phyloP scores from a whole-genome alignment of 768 basidiomycete species.

The Suillus brevipes region DNA sequence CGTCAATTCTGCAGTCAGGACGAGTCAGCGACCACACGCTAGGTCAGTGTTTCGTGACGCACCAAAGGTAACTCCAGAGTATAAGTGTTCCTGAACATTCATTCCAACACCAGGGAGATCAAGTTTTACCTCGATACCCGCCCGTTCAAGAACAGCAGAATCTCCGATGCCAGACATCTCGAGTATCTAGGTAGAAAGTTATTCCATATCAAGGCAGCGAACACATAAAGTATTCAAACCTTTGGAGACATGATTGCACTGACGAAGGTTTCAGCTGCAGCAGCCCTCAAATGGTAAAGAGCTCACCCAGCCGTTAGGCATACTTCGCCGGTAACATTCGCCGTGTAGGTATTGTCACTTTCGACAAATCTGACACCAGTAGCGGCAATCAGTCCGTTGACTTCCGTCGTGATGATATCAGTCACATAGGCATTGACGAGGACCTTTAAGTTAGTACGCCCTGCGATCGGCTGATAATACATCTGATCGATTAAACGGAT shows the following conservation, averaged over 20 bases:
- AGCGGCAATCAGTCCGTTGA: constrained; percentile 33
- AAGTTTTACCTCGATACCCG: constrained; percentile 38
- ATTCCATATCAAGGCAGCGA: neutral
- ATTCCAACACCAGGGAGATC: constrained; percentile 46
- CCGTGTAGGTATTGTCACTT: constrained; percentile 29
- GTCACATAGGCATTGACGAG: constrained; percentile 29
- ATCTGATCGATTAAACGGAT: constrained; percentile 12
- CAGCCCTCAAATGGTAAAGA: neutral
- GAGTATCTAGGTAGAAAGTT: constrained; percentile 43
- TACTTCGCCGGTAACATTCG: constrained; percentile 49
- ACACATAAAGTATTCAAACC: neutral
- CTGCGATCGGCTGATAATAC: constrained; percentile 23
- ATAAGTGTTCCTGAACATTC: constrained; percentile 54
- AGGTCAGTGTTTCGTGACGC: neutral
- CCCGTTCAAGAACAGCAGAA: constrained; percentile 35
- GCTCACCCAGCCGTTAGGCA: constrained; percentile 45
- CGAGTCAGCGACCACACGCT: neutral
- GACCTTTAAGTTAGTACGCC: constrained; percentile 31
- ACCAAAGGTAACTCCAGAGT: constrained; percentile 29
- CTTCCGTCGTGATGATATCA: constrained; percentile 22
- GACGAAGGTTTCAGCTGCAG: neutral
- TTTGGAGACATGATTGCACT: constrained; percentile 41
- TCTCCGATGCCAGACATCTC: constrained; percentile 61
- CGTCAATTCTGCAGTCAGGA: neutral
- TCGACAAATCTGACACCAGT: constrained; percentile 48